These are phyloP conservation scores for Rhododendron vialii DNA, from an alignment of 148 eudicot species.

Conservation along the genomic window DNA sequence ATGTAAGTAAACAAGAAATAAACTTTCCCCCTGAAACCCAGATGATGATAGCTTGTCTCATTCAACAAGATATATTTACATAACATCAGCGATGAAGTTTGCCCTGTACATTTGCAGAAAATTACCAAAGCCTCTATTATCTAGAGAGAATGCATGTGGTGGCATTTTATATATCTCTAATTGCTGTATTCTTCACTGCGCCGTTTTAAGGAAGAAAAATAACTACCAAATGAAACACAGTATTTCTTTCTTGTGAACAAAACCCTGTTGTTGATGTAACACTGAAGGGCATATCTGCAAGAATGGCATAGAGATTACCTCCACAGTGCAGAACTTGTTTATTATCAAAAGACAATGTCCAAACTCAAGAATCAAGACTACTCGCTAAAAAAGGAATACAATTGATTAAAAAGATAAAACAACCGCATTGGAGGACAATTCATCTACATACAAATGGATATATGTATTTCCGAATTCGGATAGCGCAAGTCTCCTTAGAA, in stretches of 20 bases:
- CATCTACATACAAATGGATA: constrained; percentile 34
- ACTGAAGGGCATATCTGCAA: constrained; percentile 21
- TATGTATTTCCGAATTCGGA: constrained; percentile 22
- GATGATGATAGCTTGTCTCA: constrained; percentile 56
- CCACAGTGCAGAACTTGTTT: constrained; percentile 22
- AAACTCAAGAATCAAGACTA: constrained; percentile 17
- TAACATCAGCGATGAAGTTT: constrained; percentile 43
- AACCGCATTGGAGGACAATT: constrained; percentile 20
- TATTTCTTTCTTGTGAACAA: constrained; percentile 7
- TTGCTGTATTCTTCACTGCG: background rate
- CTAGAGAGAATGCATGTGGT: constrained; percentile 16
- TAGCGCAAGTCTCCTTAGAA: constrained; percentile 36
- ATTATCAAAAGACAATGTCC: constrained; percentile 22
- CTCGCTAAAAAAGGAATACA: constrained; percentile 11
- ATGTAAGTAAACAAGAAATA: background rate
- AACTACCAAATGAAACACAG: constrained; percentile 1
- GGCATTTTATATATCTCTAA: background rate
- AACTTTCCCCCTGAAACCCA: constrained; percentile 33
- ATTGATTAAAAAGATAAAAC: constrained; percentile 7
- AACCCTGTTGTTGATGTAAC: background rate
- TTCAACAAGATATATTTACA: constrained; percentile 51
- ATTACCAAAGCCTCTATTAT: constrained; percentile 31
- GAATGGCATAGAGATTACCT: constrained; percentile 24
- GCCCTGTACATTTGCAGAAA: constrained; percentile 48
- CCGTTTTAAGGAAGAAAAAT: background rate